Evolutionary conservation across 306 rosid species (phyloP).

Genomic region (Betula pendula): DNA sequence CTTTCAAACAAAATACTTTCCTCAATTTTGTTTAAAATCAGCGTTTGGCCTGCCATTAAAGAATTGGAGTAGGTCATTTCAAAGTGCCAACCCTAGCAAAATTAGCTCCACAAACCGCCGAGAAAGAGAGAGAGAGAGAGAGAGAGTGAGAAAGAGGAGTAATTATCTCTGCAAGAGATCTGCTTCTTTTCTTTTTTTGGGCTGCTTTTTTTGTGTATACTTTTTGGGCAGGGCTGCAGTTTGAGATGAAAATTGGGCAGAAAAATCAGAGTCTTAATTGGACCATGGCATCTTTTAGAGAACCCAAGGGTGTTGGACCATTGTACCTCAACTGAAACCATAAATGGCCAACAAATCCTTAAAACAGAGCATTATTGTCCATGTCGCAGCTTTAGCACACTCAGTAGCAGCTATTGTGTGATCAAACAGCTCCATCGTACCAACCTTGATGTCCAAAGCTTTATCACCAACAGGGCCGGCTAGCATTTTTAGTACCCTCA

Average conservation of each 20-base stretch:
- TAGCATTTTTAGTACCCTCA: too few relatives aligned
- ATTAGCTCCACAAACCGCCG: background rate
- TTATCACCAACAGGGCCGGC: too few relatives aligned
- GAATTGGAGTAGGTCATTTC: too few relatives aligned
- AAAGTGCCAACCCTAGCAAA: too few relatives aligned
- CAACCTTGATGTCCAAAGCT: background rate
- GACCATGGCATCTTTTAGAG: constrained; percentile 34
- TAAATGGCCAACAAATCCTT: constrained; percentile 41
- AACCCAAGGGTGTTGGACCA: constrained; percentile 35
- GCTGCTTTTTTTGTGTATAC: constrained; percentile 1
- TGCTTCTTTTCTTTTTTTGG: background rate
- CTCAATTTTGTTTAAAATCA: too few relatives aligned
- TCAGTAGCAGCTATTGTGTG: background rate
- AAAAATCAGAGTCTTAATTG: constrained; percentile 30
- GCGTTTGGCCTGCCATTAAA: too few relatives aligned
- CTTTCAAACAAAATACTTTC: too few relatives aligned
- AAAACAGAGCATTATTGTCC: constrained; percentile 24
- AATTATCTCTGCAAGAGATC: background rate
- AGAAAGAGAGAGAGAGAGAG: background rate
- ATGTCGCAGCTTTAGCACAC: constrained; percentile 36
- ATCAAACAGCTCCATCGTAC: background rate
- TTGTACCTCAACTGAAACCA: constrained; percentile 28
- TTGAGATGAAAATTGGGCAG: constrained; percentile 31
- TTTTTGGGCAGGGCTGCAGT: constrained; percentile 23
- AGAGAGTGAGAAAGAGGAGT: too few relatives aligned